Evolutionary conservation across 768 basidiomycete genomes (phyloP), one percentile per base, ranked within the genome.

Genomic region (Vararia minispora): DNA sequence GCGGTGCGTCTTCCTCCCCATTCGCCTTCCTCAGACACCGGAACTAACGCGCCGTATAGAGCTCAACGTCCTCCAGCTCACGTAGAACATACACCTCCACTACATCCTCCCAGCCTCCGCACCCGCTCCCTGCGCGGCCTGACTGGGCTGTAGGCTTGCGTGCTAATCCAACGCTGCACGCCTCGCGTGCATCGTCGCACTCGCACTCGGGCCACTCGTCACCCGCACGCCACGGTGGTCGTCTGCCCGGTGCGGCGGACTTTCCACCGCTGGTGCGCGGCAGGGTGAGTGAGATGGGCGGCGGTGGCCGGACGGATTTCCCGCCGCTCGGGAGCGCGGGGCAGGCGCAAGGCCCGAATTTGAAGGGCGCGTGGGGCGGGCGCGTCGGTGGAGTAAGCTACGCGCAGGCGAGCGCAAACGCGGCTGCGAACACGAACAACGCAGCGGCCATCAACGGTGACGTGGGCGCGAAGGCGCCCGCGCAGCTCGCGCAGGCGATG

Each of bases 71-170:
- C 5, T 86, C 84, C 0, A 85, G 83, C 1, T 88, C 86, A 27
- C 71, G 79, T 27, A 71, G 75, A 45, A 84, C 82, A 5, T 83
- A 72, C 46, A 82, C 81, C 2, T 85, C 84, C 24, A 73, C 71
- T 1, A 65, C 79, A 5, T 84, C 84, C 3, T 82, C 79, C 68
- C 86, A 60, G 45, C n/a, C n/a, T n/a, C n/a, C n/a, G n/a, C 76
- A 78, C 40, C 87, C 86, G 11, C 66, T 90, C 27, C 87, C 87
- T 3, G 63, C 84, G 2, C 69, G 87, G 41, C 87, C 87, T 28
- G 87, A 90, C 55, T 90, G 88, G 87, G 86, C 87, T 13, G 82
- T 89, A 4, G 84, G 84, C 12, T 64, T 89, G 24, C 85, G 80
- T 54, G 73, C 84, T 0, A 79, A 84, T 43, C 76, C 79, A 21